Evolutionary conservation across 352 stramenopile species (phyloP), one percentile per base, ranked within the genome.

Genomic region (Phytophthora multivora): DNA sequence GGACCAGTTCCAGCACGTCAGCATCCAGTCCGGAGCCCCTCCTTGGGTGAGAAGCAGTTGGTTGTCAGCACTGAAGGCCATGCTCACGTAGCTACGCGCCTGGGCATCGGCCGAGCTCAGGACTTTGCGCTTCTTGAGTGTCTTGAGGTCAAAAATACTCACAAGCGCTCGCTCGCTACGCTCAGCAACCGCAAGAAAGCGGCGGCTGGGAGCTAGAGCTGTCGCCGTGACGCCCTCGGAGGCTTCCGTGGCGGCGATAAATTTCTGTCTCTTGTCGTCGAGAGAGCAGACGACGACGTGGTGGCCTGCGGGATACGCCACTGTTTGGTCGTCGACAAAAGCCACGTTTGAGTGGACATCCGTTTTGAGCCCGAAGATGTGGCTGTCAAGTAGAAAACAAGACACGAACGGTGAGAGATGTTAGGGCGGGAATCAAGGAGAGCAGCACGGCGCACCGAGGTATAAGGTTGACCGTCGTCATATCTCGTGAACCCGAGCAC

Each of bases 1-100:
- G 42, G 90, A 86, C 91, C 90, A 98, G 65, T 96, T 95, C 91
- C 91, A 98, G 56, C 86, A 88, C 41, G 91, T 91, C 26, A 98
- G 75, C 39, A 87, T 93, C 89, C 88, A 96, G 68, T 96, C 86
- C 4, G 88, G 87, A 1, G 76, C 72, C 6, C 87, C 90, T 38
- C 88, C 86, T 49, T 98, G 88, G 2, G 91, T 91, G 5, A 98
- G 63, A n/a, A 98, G 69, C 13, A 97, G 66, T 73, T 97, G 84
- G 16, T 93, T 95, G 65, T 98, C 91, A 21, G 86, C 80, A 36
- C 86, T 96, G 62, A 97, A 98, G 51, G 88, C 81, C 68, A 97
- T 80, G 50, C 75, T 90, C 39, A 97, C 84, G 52, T 84, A 94
- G 41, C 62, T 83, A 25, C 73, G 74, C 30, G 73, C 76, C 35